A percentile compares a stretch with the other conserved stretches of the same genome.
These are phyloP conservation scores for Mycena galopus DNA, from an alignment of 768 basidiomycete genomes.

Conservation along the genomic window DNA sequence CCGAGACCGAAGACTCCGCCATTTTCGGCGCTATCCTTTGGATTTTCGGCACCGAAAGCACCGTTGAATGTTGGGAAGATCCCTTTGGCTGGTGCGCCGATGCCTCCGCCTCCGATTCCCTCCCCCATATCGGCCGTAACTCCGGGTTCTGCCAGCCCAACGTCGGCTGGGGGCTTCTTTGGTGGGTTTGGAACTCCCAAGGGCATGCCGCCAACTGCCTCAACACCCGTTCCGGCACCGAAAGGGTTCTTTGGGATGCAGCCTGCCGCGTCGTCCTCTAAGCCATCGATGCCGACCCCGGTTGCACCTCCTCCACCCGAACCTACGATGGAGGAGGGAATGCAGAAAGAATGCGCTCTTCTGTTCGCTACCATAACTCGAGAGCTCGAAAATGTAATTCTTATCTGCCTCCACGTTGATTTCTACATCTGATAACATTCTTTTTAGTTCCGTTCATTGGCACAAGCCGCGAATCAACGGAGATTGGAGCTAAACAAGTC, in stretches of 20 bases:
- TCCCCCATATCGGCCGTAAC: slow-evolving; percentile 4
- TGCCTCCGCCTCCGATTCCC: slow-evolving; percentile 18
- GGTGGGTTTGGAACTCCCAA: slow-evolving; percentile 22
- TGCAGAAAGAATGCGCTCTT: slow-evolving; percentile 74
- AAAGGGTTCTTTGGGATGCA: slow-evolving; percentile 24
- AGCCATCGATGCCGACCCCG: slow-evolving; percentile 27
- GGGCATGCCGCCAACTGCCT: background rate
- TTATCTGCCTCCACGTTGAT: background rate
- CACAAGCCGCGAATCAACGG: slow-evolving; percentile 53
- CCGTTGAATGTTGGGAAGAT: slow-evolving; percentile 9
- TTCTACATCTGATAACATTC: background rate
- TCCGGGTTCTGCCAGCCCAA: slow-evolving; percentile 19
- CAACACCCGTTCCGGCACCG: slow-evolving; percentile 14
- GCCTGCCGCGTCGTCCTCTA: slow-evolving; percentile 3
- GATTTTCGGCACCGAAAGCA: slow-evolving; percentile 25
- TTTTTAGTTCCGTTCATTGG: slow-evolving; percentile 60
- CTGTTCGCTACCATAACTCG: slow-evolving; percentile 60
- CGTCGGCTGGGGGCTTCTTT: slow-evolving; percentile 26
- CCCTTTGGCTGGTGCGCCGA: slow-evolving; percentile 23
- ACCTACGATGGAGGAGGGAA: slow-evolving; percentile 64
- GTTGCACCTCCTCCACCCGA: slow-evolving; percentile 33
- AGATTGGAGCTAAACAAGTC: slow-evolving; percentile 53
- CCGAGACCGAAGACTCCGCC: slow-evolving; percentile 66
- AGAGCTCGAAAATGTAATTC: slow-evolving; percentile 73
- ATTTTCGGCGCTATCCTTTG: slow-evolving; percentile 49